Percentiles rank a stretch among this genome's conserved stretches.
These are phyloP conservation scores for Microbotryum silenes-acaulis DNA, from an alignment of 1,284 basidiomycete species.

Conservation along the genomic window DNA sequence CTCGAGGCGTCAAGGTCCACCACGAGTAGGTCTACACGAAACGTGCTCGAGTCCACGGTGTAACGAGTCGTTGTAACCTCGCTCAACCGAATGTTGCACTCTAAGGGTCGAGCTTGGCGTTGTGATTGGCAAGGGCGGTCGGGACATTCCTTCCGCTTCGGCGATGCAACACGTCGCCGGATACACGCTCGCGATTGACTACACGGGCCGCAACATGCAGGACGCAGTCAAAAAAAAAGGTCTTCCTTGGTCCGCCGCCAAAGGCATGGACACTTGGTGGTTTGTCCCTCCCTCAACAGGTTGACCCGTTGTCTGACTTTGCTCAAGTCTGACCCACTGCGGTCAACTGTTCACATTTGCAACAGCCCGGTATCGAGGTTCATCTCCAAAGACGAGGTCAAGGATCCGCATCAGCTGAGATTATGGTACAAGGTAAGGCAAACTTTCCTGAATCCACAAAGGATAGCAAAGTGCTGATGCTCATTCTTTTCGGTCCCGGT, in stretches of 20 bases:
- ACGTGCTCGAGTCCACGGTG: neutral
- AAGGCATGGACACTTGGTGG: conserved; percentile 49
- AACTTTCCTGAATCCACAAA: too few species aligned
- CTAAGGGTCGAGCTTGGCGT: conserved; percentile 84
- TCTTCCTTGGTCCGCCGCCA: conserved; percentile 86
- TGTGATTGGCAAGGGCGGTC: conserved; percentile 78
- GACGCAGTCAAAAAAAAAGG: conserved; percentile 86
- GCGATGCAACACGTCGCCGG: conserved; percentile 78
- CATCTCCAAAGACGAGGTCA: conserved; percentile 64
- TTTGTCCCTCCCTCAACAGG: conserved; percentile 11
- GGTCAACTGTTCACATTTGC: conserved; percentile 47
- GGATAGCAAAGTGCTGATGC: too few species aligned
- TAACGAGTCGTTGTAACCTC: neutral
- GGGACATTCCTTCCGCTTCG: conserved; percentile 65
- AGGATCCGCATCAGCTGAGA: conserved; percentile 66
- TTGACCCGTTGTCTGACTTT: too few species aligned
- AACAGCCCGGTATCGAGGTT: conserved; percentile 55
- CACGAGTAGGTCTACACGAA: conserved; percentile 49
- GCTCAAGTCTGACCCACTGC: too few species aligned
- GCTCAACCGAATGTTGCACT: neutral
- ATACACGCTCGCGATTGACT: conserved; percentile 47
- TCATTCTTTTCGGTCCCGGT: too few species aligned
- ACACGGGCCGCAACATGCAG: conserved; percentile 85
- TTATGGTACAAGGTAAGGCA: conserved; percentile 61
- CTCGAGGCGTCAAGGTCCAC: conserved; percentile 71